These are phyloP conservation scores for Hymenoscyphus linearis DNA, from an alignment of 2,329 filamentous ascomycete genomes.

Conservation along the genomic window DNA sequence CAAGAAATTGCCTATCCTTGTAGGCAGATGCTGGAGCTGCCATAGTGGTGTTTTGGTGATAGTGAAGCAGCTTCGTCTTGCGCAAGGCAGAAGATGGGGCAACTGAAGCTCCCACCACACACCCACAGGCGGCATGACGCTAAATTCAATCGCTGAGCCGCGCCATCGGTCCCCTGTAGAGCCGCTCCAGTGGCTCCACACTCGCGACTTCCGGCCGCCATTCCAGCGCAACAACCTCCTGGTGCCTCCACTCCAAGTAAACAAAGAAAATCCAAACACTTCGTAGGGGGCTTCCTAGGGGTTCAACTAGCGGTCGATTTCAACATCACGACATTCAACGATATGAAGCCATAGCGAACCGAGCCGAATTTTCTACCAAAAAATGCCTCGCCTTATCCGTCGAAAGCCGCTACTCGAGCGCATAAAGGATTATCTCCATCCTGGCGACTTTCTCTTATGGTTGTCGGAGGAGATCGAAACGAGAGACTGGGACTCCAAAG, in stretches of 20 bases:
- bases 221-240: not conserved
- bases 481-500: slow-evolving; percentile 80
- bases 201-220: slow-evolving; percentile 4
- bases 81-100: not conserved
- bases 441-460: slow-evolving; percentile 85
- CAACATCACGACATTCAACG: not conserved
- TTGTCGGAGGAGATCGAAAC: slow-evolving; percentile 89
- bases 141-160: slow-evolving; percentile 3
- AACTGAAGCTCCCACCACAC: slow-evolving; percentile 11
- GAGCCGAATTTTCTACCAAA: slow-evolving; percentile 17
- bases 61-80: not conserved
- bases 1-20: slow-evolving; percentile 90
- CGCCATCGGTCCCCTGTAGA: slow-evolving; percentile 9
- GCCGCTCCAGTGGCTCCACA: not conserved
- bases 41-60: slow-evolving; percentile 39
- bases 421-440: slow-evolving; percentile 74
- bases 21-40: slow-evolving; percentile 53
- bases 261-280: slow-evolving; percentile 14
- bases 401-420: slow-evolving; percentile 74
- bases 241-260: slow-evolving; percentile 11
- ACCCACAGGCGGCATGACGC: slow-evolving; percentile 12
- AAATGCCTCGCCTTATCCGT: slow-evolving; percentile 68
- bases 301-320: not conserved
- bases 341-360: slow-evolving; percentile 33
- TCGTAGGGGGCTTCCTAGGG: not conserved